Percentiles rank a stretch among this genome's conserved stretches.
These are phyloP conservation scores for Cystobasidium tubakii DNA, from an alignment of 768 basidiomycete genomes.

Conservation along the genomic window DNA sequence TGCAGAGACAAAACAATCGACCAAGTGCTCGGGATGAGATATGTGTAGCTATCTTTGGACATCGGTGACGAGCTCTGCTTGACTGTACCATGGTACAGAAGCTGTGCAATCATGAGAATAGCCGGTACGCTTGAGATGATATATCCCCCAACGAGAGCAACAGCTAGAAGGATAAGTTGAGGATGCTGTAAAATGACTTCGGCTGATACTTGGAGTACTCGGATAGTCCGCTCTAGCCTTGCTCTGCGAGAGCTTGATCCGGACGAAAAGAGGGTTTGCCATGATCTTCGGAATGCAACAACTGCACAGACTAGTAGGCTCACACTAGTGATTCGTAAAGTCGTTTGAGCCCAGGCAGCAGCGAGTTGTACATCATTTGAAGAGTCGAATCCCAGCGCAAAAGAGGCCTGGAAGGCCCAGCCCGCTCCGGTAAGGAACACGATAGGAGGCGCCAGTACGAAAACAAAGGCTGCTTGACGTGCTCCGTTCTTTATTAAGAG, in stretches of 20 bases:
- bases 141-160: neutral
- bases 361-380: neutral
- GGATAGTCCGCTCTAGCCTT: conserved; percentile 28
- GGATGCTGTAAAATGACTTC: conserved; percentile 23
- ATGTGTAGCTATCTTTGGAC: neutral
- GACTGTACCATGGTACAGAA: conserved; percentile 15
- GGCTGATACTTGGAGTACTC: conserved; percentile 22
- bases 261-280: neutral
- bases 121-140: neutral
- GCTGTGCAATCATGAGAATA: conserved; percentile 23
- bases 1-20: neutral
- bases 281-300: neutral
- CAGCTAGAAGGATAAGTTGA: neutral
- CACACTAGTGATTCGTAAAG: neutral
- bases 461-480: neutral
- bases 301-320: neutral
- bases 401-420: conserved; percentile 24
- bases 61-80: neutral
- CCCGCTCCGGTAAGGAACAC: neutral
- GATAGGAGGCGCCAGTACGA: conserved; percentile 12
- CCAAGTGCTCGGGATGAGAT: neutral
- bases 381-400: neutral
- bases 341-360: neutral
- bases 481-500: conserved; percentile 19
- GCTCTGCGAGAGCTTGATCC: conserved; percentile 8